These are phyloP conservation scores for Mycena citricolor DNA, from an alignment of 1,284 basidiomycete genomes.

Conservation along the genomic window DNA sequence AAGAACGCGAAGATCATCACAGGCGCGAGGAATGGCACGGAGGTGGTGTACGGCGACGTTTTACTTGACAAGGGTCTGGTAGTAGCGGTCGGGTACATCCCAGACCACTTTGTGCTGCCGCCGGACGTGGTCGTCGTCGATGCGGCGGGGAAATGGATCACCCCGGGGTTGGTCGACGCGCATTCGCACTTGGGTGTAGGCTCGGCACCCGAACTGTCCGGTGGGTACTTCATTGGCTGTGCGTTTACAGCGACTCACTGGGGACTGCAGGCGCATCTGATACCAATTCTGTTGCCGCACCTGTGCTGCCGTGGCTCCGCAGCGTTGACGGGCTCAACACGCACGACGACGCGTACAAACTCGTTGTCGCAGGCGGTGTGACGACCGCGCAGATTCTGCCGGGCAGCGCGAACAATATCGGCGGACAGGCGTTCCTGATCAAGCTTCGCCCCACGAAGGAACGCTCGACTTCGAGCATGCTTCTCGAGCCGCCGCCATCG, in stretches of 20 bases:
- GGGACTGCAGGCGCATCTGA: too few relatives aligned
- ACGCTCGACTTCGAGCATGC: conserved; percentile 38
- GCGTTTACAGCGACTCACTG: too few relatives aligned
- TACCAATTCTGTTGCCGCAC: too few relatives aligned
- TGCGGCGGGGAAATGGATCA: conserved; percentile 48
- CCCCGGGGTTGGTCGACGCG: conserved; percentile 59
- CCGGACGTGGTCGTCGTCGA: conserved; percentile 39
- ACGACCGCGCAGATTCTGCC: conserved; percentile 27
- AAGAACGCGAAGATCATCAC: conserved; percentile 84
- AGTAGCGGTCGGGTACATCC: conserved; percentile 42
- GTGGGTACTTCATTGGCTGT: conserved; percentile 25
- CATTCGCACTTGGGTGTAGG: conserved; percentile 70
- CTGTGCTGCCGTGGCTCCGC: conserved; percentile 36
- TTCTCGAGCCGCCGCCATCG: conserved; percentile 40
- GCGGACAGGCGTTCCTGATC: conserved; percentile 53
- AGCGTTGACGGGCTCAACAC: conserved; percentile 28
- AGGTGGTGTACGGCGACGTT: conserved; percentile 61
- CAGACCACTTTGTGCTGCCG: conserved; percentile 23
- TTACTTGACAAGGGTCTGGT: conserved; percentile 56
- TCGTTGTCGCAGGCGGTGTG: conserved; percentile 27
- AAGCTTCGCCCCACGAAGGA: conserved; percentile 45
- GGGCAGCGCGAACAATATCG: conserved; percentile 43
- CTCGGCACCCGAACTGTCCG: conserved; percentile 46
- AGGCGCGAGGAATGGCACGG: conserved; percentile 57
- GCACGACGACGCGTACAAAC: conserved; percentile 27